Base-by-base conservation (phyloP, 1,139 yeast genomes). In the Pichia sp. region DNA sequence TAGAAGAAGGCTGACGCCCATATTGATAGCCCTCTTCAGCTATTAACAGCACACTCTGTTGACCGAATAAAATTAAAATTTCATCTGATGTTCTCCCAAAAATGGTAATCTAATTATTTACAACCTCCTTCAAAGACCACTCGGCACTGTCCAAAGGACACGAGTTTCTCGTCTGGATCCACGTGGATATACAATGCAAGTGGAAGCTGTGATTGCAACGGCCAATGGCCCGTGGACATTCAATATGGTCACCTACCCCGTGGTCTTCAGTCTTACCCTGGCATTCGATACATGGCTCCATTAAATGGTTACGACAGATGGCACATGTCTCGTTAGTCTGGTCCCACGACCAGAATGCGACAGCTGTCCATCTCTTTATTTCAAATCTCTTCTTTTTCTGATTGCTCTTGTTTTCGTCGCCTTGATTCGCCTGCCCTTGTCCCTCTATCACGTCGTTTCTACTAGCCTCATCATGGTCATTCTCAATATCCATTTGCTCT, bases 341-440 rank as follows among this genome's bases (percentile, higher is more conserved):
- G 76, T 83, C 98, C 99, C 99, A 95, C 1, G 97, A 90, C 99
- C 99, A 95, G 66, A 93, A 90, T 18, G 99, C 98, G 50, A 95
- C 99, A 0, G 99, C 98, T 16, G 96, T 90, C 99, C 99, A 93
- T 74, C 84, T 85, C 63, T 83, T 82, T 47, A 85, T 83, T 62
- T 85, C 89, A 60, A 85, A 84, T 60, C 84, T 74, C 66, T 79
- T 80, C 70, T 75, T 74, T 45, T 48, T 51, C 18, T 48, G 50
- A 62, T 64, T 46, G 5, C 43, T 19, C 21, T 26, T 19, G 9
- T 69, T 36, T 53, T 62, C 67, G 44, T 60, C 58, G 18, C 39
- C 23, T 22, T 22, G 9, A 18, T 39, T 31, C 41, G 16, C 26
- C 49, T 21, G 48, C 66, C 56, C 63, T 48, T 7, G 39, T 7